Base-by-base conservation (phyloP, 2,329 filamentous ascomycete species). In the Phoma sp. region DNA sequence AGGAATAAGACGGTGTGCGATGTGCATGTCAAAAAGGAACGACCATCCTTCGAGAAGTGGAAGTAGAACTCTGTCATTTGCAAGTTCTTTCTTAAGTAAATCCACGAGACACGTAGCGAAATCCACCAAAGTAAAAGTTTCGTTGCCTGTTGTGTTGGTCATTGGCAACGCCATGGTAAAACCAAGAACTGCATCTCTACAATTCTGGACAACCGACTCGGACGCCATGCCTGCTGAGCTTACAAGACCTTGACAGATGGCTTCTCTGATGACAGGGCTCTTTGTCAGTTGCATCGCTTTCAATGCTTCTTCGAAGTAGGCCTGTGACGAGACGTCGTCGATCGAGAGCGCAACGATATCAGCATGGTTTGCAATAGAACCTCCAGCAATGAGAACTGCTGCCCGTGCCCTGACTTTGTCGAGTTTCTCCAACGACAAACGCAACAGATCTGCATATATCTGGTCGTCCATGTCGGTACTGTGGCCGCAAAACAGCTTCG, bases 351-450 rank as follows among this genome's bases (percentile, higher is more conserved):
- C 32, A 8, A 59, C 37, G 18, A 58, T 47, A 41, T 58, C 46
- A 30, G 60, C 55, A 25, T n/a, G 7, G 10, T n/a, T 30, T 5
- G 32, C 27, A 14, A 68, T 50, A 4, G 13, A 35, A 11, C 38
- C 40, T 11, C 47, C 44, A n/a, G 14, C 46, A 2, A 64, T 51
- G 6, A 67, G 58, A 10, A 63, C 57, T 7, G 70, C 68, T 6
- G 75, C 73, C 44, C 68, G 64, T 14, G 58, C 41, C 3, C 95
- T 86, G 14, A 98, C 89, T 58, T 91, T 89, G 72, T 98, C 93
- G 2, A 98, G 82, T 71, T 96, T 97, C 75, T 99, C 95, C 0
- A 90, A 85, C 2, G 91, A 87, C 11, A 98, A 81, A 1, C 92
- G 84, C 29, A 90, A 78, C 3, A 85, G 69, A 41, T 78, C 77